Evolutionary conservation across 352 stramenopile species (phyloP), one percentile per base, ranked within the genome.

Genomic region (Saprolegnia diclina): DNA sequence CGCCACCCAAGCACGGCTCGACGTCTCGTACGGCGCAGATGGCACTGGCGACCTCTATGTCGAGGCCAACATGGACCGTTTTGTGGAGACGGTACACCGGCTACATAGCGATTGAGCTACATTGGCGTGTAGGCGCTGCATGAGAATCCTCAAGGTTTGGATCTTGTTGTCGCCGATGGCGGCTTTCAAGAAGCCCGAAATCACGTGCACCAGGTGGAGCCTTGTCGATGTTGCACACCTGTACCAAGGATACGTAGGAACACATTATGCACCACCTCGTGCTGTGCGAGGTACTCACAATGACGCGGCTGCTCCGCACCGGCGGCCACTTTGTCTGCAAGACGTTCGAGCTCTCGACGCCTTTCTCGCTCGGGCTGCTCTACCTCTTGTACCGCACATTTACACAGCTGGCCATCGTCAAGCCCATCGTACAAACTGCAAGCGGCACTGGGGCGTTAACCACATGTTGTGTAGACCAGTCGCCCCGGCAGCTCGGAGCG

Each of bases 401-500:
- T 65, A 72, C 73, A 1, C 72, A 78, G 48, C 64, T 94, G 61
- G 72, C 79, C 35, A 71, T 94, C 69, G 75, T 94, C 38, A 94
- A 94, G 50, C 85, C 85, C 2, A 56, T 88, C 16, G 80, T 88
- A 73, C 14, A 74, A 67, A 56, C n/a, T 11, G 22, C 32, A 45
- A 19, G 24, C 42, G 5, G 35, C 37, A 50, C 24, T n/a, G n/a
- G n/a, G n/a, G n/a, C n/a, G n/a, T n/a, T n/a, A n/a, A n/a, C n/a
- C n/a, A n/a, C n/a, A n/a, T n/a, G n/a, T n/a, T 55, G 21, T 66
- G 3, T 62, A 94, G 85, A 91, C 83, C 0, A 92, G 82, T 75
- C 81, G 85, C 11, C 85, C 85, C 11, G 85, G 83, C 7, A 94
- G 85, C 48, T 94, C 85, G 0, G 85, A 94, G 74, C 74, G 85